These are phyloP conservation scores for Aspergillus japonicus DNA, from an alignment of 2,329 filamentous ascomycete species.

Conservation along the genomic window DNA sequence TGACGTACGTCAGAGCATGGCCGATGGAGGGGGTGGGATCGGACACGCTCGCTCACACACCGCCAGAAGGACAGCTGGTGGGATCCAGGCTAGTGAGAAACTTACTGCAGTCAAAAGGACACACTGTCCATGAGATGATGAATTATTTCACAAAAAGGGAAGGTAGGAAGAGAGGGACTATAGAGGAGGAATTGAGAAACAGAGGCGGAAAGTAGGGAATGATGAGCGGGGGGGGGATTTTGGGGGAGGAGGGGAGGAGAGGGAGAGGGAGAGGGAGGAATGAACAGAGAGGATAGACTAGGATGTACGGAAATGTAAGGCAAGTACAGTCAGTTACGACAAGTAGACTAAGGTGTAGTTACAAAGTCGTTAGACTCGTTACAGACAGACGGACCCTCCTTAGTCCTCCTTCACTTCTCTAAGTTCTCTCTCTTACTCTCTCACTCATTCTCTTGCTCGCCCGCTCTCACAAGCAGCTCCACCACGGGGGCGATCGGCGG, in stretches of 20 bases:
- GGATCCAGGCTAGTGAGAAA: slow-evolving; percentile 8
- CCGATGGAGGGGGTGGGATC: slow-evolving; percentile 22
- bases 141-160: neutral
- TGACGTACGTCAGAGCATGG: slow-evolving; percentile 27
- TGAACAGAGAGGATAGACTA: neutral
- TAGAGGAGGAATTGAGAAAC: slow-evolving; percentile 1
- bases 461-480: slow-evolving; percentile 22
- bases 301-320: neutral
- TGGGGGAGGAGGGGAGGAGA: slow-evolving; percentile 6
- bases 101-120: slow-evolving; percentile 15
- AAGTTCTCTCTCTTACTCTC: neutral
- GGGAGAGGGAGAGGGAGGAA: slow-evolving; percentile 23
- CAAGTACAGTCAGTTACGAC: neutral
- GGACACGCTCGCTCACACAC: neutral
- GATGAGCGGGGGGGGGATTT: neutral
- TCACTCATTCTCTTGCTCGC: neutral
- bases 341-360: neutral
- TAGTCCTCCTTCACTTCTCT: neutral
- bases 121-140: slow-evolving; percentile 1
- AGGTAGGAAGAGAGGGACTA: slow-evolving; percentile 6
- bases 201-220: neutral
- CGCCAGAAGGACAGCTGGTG: slow-evolving; percentile 13
- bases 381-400: neutral
- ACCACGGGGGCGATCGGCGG: slow-evolving; percentile 35
- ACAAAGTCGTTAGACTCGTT: neutral